Evolutionary conservation across 192 early-diverging fungal species (phyloP), one percentile per base, ranked within the genome.

Genomic region (Coemansia sp.): DNA sequence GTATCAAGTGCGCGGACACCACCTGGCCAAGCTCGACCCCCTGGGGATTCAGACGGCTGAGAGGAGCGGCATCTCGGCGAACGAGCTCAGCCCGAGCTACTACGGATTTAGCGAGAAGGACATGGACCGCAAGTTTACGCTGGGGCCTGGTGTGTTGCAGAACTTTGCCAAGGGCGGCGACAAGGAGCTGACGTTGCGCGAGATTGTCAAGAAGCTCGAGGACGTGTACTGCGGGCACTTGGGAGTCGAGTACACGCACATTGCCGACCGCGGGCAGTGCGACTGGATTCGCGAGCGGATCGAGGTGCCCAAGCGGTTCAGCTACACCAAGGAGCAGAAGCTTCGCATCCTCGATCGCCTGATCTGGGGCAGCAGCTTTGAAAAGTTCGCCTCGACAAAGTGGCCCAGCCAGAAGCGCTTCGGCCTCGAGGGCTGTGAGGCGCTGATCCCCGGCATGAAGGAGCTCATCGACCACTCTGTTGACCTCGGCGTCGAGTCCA

Each of bases 161-260:
- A 90, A 87, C 42, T 95, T 94, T 86, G 78, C 82, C 35, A 77
- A 84, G 39, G 86, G 84, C 61, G 87, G 85, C n/a, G 76, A 86
- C 65, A 87, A 88, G 45, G 79, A 81, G 51, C 77, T 95, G 85
- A 92, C 94, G 43, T 87, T 99, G 60, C 88, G 93, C 66, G 92
- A 99, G 78, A 96, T 99, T 58, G 83, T 99, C 55, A 76, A 88
- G 38, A 82, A 83, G 51, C 84, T 97, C 56, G 86, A 94, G 79
- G 77, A 71, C 53, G 93, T 92, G 48, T 99, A 99, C 82, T 94
- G 93, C 69, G 91, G 93, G 43, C 87, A 91, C n/a, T 89, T 97
- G 40, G 97, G 95, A 79, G 86, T 97, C 64, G 97, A 99, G 82
- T 99, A 97, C 85, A 94, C 94, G 61, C 97, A 99, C 84, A 99